phyloP scores from a whole-genome alignment of 2,329 filamentous ascomycete genomes.

The Didymella pomorum region DNA sequence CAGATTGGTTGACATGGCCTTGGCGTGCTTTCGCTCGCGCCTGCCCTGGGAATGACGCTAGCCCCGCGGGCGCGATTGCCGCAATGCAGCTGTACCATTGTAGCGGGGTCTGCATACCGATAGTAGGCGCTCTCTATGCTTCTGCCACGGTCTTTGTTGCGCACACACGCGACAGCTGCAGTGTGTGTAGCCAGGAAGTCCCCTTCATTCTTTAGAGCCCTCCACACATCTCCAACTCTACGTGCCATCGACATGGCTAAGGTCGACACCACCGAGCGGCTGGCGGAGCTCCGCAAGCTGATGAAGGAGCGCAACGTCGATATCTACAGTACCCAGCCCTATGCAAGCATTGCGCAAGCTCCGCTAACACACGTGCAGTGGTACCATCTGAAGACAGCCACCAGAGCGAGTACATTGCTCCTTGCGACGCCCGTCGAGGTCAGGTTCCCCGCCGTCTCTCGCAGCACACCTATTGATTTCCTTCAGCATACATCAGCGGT shows the following conservation, averaged over 20 bases:
- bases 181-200: slow-evolving; percentile 37
- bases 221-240: slow-evolving; percentile 43
- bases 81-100: slow-evolving; percentile 23
- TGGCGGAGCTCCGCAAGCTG: slow-evolving; percentile 78
- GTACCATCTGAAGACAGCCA: slow-evolving; percentile 97
- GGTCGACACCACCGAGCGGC: slow-evolving; percentile 79
- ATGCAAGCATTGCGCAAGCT: slow-evolving; percentile 30
- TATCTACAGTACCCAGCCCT: slow-evolving; percentile 75
- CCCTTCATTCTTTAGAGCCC: slow-evolving; percentile 29
- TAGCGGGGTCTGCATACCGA: slow-evolving; percentile 36
- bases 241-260: slow-evolving; percentile 71
- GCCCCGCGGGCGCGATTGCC: slow-evolving; percentile 10
- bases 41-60: slow-evolving; percentile 16
- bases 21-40: slow-evolving; percentile 14
- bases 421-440: slow-evolving; percentile 89
- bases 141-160: slow-evolving; percentile 40
- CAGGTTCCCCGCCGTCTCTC: slow-evolving; percentile 30
- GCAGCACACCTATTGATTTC: slow-evolving; percentile 38
- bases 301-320: slow-evolving; percentile 90
- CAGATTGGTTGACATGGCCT: slow-evolving; percentile 10
- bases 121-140: slow-evolving; percentile 41
- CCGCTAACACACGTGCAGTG: slow-evolving; percentile 66
- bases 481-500: slow-evolving; percentile 80
- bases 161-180: slow-evolving; percentile 39
- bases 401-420: slow-evolving; percentile 96